Evolutionary conservation across 2,329 filamentous ascomycete species (phyloP), one percentile per base, ranked within the genome.

Genomic region (Chaetomiaceae sp.): DNA sequence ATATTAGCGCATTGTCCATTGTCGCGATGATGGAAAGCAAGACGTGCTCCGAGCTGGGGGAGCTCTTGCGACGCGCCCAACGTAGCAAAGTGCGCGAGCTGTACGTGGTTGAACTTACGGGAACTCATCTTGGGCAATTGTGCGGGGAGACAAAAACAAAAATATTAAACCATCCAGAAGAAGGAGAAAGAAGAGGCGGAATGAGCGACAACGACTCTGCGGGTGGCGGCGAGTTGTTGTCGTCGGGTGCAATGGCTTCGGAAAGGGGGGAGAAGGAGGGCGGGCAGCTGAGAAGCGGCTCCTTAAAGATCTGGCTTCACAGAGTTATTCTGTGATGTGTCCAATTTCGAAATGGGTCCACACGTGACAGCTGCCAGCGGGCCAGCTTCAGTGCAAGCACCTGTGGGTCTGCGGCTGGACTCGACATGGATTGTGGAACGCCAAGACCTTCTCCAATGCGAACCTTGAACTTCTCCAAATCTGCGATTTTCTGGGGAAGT

Each of bases 81-180:
- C 7, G 27, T 29, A 12, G 24, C 27, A 18, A 18, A 33, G 11
- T 7, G 14, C 9, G 22, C 6, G 10, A 9, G 9, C 9, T 5
- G 6, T 24, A 9, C 22, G 22, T n/a, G 6, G 12, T n/a, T 32
- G n/a, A n/a, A 75, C 73, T 76, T 69, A 76, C 73, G 66, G 62
- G 72, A 75, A 72, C 72, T 75, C 73, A 76, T 76, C 64, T 58
- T 74, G 71, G 66, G 63, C 58, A 59, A 56, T 56, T 50, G 51
- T 50, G 48, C 41, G 45, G 19, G 49, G 53, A 56, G 45, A 60
- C 63, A 59, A 60, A 61, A 60, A 61, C 62, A 27, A 39, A 53
- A 54, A 50, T 50, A 56, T 45, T 62, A 60, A 60, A 62, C 60
- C 65, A 57, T 58, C 49, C 54, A 63, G 63, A 64, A 58, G 56